Conservation (phyloP, 2,329 filamentous ascomycete genomes). For the Diaporthe helianthi region DNA sequence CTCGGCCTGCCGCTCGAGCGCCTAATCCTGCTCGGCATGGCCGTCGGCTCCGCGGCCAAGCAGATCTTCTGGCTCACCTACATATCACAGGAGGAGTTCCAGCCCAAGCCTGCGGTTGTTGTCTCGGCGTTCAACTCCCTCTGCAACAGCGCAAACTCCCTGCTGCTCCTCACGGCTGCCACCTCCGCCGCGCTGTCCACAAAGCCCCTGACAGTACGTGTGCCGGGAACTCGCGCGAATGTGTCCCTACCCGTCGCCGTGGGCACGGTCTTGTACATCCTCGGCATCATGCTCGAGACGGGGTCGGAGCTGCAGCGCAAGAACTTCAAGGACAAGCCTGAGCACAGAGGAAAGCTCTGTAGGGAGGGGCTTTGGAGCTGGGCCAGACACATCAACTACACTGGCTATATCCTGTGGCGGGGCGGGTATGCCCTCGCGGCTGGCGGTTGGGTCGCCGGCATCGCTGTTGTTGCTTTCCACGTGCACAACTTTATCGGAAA, state of each 20-base stretch:
- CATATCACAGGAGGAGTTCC: conserved; percentile 59
- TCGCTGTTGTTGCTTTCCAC: conserved; percentile 42
- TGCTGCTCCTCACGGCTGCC: conserved; percentile 58
- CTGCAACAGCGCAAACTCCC: conserved; percentile 61
- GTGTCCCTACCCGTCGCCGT: conserved; percentile 49
- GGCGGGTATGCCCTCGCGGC: conserved; percentile 45
- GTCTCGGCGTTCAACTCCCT: conserved; percentile 61
- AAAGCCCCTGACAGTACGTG: conserved; percentile 36
- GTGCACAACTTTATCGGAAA: conserved; percentile 43
- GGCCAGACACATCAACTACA: conserved; percentile 51
- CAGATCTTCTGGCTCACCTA: conserved; percentile 61
- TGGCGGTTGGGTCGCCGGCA: conserved; percentile 46
- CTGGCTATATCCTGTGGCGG: conserved; percentile 47
- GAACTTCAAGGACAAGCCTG: conserved; percentile 47
- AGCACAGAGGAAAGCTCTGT: conserved; percentile 49
- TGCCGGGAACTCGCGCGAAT: conserved; percentile 43
- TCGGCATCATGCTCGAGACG: conserved; percentile 62
- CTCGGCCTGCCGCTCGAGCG: conserved; percentile 58
- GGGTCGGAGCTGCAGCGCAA: conserved; percentile 63
- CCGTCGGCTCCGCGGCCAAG: conserved; percentile 58
- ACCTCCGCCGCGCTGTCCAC: conserved; percentile 49
- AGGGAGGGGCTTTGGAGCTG: conserved; percentile 47
- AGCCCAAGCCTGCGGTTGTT: conserved; percentile 47
- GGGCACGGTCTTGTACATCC: conserved; percentile 56
- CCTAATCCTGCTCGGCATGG: conserved; percentile 60